phyloP scores from a whole-genome alignment of 2,329 filamentous ascomycete genomes.

The Amauroascus verrucosus region DNA sequence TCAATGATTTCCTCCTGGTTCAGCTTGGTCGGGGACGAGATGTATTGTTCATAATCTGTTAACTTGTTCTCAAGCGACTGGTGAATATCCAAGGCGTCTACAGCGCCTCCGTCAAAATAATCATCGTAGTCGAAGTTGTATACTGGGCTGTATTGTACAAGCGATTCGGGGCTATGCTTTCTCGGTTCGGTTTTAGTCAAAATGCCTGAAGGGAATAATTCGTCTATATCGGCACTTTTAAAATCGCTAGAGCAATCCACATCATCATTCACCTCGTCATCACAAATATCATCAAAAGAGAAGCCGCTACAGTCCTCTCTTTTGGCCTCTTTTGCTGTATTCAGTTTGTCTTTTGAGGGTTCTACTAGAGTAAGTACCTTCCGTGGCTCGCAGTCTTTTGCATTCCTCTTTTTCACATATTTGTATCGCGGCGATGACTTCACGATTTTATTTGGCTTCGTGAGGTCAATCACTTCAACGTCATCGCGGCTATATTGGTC shows the following conservation, averaged over 20 bases:
- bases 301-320: not conserved
- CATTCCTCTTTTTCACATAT: conserved; percentile 5
- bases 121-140: conserved; percentile 3
- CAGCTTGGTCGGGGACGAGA: not conserved
- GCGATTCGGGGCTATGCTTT: not conserved
- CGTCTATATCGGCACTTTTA: conserved; percentile 4
- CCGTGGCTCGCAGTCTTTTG: not conserved
- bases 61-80: conserved; percentile 2
- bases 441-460: not conserved
- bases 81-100: not conserved
- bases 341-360: not conserved
- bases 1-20: not conserved
- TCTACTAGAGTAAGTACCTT: not conserved
- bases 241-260: not conserved
- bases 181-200: not conserved
- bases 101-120: not conserved
- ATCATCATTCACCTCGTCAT: not conserved
- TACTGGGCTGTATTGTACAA: not conserved
- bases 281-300: not conserved
- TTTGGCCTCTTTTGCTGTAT: not conserved
- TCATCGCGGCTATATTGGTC: conserved; percentile 14
- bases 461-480: conserved; percentile 17
- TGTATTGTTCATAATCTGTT: conserved; percentile 11
- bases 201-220: not conserved
- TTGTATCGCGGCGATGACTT: conserved; percentile 3